Conservation (phyloP, 2,329 filamentous ascomycete species). For the Hypoxylon sp. region DNA sequence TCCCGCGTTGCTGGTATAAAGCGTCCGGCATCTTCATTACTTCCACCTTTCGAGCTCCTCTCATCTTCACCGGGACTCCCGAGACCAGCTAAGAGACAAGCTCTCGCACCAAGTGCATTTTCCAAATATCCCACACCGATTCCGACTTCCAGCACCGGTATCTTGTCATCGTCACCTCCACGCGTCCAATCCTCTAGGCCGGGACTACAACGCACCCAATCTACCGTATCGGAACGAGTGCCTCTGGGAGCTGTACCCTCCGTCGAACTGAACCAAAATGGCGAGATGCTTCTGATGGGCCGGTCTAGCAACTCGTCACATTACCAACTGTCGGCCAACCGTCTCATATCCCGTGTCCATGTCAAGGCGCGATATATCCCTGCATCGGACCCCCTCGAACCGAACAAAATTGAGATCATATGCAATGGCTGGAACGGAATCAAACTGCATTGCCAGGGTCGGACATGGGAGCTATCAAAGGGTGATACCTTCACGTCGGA, state of each 20-base stretch:
- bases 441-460: conserved; percentile 90
- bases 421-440: conserved; percentile 97
- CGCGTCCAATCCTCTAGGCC: conserved; percentile 61
- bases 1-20: conserved; percentile 62
- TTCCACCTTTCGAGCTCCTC: conserved; percentile 82
- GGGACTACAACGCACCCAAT: conserved; percentile 69
- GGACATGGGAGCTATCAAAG: conserved; percentile 86
- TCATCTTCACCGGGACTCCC: conserved; percentile 82
- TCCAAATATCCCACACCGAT: conserved; percentile 91
- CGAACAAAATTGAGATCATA: conserved; percentile 85
- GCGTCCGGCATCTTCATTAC: conserved; percentile 73
- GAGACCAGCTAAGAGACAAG: conserved; percentile 75
- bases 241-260: conserved; percentile 87
- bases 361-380: conserved; percentile 87
- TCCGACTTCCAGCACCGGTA: conserved; percentile 92
- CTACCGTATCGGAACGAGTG: conserved; percentile 78
- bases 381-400: conserved; percentile 73
- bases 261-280: conserved; percentile 82
- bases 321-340: conserved; percentile 91
- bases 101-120: conserved; percentile 61
- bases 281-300: conserved; percentile 86
- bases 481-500: conserved; percentile 91
- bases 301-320: conserved; percentile 95
- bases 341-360: conserved; percentile 92
- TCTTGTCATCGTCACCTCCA: conserved; percentile 88